Conservation (phyloP, 1,284 basidiomycete genomes). For the Ceratobasidium sp. region DNA sequence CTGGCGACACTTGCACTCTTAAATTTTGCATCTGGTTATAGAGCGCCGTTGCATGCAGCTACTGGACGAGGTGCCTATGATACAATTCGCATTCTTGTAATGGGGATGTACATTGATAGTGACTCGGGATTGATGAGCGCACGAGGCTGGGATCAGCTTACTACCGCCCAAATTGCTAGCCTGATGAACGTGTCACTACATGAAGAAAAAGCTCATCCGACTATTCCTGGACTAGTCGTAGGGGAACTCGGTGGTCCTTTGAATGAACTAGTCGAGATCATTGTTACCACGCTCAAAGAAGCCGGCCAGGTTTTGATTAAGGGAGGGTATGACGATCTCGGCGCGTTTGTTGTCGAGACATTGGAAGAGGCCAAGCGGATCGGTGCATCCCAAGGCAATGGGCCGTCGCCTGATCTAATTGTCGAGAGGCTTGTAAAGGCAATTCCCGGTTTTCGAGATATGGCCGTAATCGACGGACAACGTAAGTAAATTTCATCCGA, state of each 20-base stretch:
- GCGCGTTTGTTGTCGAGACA: constrained; percentile 78
- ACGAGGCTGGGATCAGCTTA: constrained; percentile 71
- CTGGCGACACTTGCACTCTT: constrained; percentile 79
- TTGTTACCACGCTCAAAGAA: constrained; percentile 75
- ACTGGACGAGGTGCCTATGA: constrained; percentile 85
- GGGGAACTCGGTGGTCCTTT: constrained; percentile 82
- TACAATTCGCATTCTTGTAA: constrained; percentile 78
- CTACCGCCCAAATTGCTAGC: constrained; percentile 73
- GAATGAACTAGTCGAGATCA: constrained; percentile 77
- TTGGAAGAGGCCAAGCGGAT: constrained; percentile 69
- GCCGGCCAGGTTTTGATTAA: constrained; percentile 77
- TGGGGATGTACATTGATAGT: constrained; percentile 78
- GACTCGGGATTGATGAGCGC: constrained; percentile 72
- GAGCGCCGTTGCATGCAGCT: constrained; percentile 74
- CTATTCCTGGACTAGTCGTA: constrained; percentile 77
- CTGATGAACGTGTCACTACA: constrained; percentile 78
- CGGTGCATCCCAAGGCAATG: constrained; percentile 56
- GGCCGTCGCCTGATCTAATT: constrained; percentile 68
- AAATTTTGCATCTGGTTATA: constrained; percentile 86
- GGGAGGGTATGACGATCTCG: constrained; percentile 77
- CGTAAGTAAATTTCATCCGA: constrained; percentile 63
- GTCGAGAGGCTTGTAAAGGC: constrained; percentile 79
- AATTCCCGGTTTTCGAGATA: constrained; percentile 83
- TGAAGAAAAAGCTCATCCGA: constrained; percentile 77
- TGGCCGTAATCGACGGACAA: constrained; percentile 71